These are phyloP conservation scores for Magnolia changhungtana DNA, from an alignment of 164 flowering plant genomes.

Conservation along the genomic window DNA sequence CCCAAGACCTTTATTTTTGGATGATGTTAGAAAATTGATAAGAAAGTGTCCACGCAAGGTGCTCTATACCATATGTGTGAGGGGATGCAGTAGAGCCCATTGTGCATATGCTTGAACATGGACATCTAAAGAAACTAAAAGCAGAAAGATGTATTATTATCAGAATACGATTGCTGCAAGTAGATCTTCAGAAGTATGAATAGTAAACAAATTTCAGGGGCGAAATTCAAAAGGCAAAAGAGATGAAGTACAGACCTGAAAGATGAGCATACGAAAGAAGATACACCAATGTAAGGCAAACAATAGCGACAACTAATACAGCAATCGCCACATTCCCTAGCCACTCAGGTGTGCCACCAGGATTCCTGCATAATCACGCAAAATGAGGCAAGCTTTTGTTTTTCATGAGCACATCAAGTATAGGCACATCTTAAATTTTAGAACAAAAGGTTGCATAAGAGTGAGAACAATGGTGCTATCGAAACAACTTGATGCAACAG, in stretches of 20 bases:
- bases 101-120: no score
- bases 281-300: conserved; percentile 76
- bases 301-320: conserved; percentile 41
- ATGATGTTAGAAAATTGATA: no score
- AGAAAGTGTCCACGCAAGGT: no score
- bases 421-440: neutral
- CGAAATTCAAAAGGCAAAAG: neutral
- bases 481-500: neutral
- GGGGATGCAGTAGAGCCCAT: no score
- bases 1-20: no score
- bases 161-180: no score
- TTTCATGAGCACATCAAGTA: neutral
- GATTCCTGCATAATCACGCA: conserved; percentile 53
- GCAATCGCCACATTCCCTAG: conserved; percentile 60
- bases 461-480: neutral
- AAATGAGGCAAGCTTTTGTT: neutral
- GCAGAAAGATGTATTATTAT: no score
- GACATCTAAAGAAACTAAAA: no score
- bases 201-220: no score
- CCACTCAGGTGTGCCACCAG: conserved; percentile 89
- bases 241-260: conserved; percentile 52
- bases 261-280: conserved; percentile 85
- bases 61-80: no score
- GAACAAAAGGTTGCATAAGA: no score
- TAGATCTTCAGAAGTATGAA: neutral